Conservation (phyloP, 805 yeast genomes). For the Saccharomycopsis sp. region DNA sequence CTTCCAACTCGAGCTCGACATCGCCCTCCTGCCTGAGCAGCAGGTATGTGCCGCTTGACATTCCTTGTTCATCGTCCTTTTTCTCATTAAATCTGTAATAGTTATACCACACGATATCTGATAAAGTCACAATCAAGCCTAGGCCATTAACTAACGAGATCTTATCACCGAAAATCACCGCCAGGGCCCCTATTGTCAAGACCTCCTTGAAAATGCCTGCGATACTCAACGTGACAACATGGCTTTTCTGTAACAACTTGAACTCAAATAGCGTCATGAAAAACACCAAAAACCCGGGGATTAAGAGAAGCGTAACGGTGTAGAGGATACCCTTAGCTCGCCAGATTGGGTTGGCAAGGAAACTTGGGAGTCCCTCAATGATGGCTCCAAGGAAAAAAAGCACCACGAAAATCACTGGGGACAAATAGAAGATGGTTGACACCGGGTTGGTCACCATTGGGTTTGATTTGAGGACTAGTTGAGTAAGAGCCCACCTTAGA, state of each 20-base stretch:
- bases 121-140: constrained; percentile 69
- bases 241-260: constrained; percentile 71
- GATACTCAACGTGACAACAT: constrained; percentile 77
- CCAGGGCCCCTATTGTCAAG: constrained; percentile 65
- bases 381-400: constrained; percentile 55
- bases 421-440: constrained; percentile 70
- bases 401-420: constrained; percentile 74
- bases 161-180: constrained; percentile 65
- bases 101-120: constrained; percentile 82
- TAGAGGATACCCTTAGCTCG: constrained; percentile 43
- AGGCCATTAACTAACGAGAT: constrained; percentile 59
- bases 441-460: constrained; percentile 66
- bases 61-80: too few relatives aligned
- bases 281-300: constrained; percentile 86
- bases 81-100: constrained; percentile 43
- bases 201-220: constrained; percentile 94
- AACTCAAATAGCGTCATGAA: constrained; percentile 87
- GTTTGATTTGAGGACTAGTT: constrained; percentile 60
- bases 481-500: constrained; percentile 92
- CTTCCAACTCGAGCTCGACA: too few relatives aligned
- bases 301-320: constrained; percentile 52
- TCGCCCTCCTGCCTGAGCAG: too few relatives aligned
- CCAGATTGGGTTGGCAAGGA: constrained; percentile 58
- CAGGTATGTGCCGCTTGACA: too few relatives aligned
- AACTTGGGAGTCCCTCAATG: constrained; percentile 49